Evolutionary conservation across 345 rosid species (phyloP), one percentile per base, ranked within the genome.

Genomic region (Gossypium arboreum): DNA sequence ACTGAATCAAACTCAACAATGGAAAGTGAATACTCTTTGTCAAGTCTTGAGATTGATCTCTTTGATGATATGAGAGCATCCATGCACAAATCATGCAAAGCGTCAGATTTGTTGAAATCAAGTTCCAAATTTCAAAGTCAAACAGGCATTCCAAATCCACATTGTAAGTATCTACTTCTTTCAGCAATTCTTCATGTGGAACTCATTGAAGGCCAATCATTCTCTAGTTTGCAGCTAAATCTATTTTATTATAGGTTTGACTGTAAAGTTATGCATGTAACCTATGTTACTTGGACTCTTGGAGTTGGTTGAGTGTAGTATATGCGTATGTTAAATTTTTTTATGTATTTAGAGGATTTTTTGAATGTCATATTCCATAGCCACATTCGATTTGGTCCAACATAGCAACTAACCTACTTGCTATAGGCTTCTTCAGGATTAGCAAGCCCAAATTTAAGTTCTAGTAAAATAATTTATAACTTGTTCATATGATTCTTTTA

Each of bases 11-110:
- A 71, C 68, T 68, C 78, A 9, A 45, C 69, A 2, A 25, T 61
- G 20, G 58, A 66, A 52, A 50, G 73, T 63, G 84, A 66, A 48
- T 79, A 39, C 73, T 79, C 85, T 55, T 83, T 86, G 59, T 78
- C 79, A 24, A 77, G 79, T 73, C 89, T 86, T 54, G 89, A 88
- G 79, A 63, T 71, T 75, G 85, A 77, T 75, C 79, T 86, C 56
- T 83, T 84, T 79, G 83, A 79, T 74, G 86, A 79, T 77, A 60
- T 81, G 57, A 81, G 76, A 75, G 60, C 73, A 73, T 78, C 86
- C 29, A 2, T 70, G 44, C 63, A 4, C 4, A 68, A 68, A 15
- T 63, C 80, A 34, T 27, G 47, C 20, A 45, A 68, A n/a, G 27
- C 57, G 56, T 73, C 73, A 55, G 17, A 76, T 56, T 51, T 15